Conservation (phyloP, 352 stramenopile genomes). For the Globisporangium emineosum region DNA sequence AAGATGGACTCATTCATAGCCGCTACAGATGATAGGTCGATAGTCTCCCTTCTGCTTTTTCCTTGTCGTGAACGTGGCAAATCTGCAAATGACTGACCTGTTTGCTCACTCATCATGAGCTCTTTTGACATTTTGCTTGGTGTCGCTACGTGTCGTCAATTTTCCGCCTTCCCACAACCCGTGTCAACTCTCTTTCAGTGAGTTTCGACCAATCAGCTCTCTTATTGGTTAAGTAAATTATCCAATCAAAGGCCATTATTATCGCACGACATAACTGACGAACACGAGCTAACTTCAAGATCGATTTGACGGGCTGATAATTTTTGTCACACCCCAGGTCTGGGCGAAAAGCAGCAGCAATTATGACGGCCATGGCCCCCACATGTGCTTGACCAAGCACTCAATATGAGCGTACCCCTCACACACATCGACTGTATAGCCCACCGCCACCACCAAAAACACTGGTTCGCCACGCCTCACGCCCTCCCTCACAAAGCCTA, state of each 20-base stretch:
- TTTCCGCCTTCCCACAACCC: neutral
- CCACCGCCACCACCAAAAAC: neutral
- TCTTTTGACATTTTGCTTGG: neutral
- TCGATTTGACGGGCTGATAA: neutral
- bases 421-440: no score
- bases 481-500: neutral
- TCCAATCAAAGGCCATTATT: neutral
- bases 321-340: neutral
- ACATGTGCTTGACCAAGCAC: no score
- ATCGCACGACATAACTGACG: neutral
- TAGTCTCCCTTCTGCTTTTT: neutral
- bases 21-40: neutral
- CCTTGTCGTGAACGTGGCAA: neutral
- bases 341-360: no score
- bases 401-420: no score
- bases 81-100: neutral
- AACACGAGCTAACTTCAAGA: constrained; percentile 2
- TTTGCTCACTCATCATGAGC: neutral
- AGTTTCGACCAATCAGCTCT: constrained; percentile 3
- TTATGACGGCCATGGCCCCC: no score
- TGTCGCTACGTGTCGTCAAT: neutral
- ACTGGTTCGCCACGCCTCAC: neutral
- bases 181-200: neutral
- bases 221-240: neutral
- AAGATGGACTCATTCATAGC: constrained; percentile 43